These are phyloP conservation scores for Diaporthe capsici DNA, from an alignment of 2,329 filamentous ascomycete species.

Conservation along the genomic window DNA sequence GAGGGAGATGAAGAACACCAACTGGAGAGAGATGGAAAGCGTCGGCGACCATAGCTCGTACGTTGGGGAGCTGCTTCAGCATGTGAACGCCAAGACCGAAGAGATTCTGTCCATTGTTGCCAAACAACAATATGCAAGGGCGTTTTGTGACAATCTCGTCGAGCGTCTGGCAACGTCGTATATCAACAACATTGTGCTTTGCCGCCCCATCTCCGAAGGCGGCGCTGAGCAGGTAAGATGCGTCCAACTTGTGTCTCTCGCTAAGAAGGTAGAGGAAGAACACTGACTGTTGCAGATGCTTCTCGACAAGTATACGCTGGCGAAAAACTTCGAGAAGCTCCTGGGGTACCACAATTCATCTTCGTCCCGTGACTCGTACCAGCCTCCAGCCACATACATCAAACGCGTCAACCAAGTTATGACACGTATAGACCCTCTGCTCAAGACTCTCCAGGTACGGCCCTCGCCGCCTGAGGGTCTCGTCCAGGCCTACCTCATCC, in stretches of 20 bases:
- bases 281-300: slow-evolving; percentile 77
- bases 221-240: slow-evolving; percentile 85
- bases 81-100: slow-evolving; percentile 78
- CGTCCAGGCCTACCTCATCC: slow-evolving; percentile 97
- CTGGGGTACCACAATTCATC: slow-evolving; percentile 72
- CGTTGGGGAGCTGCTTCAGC: slow-evolving; percentile 83
- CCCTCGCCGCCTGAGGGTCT: slow-evolving; percentile 92
- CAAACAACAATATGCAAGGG: slow-evolving; percentile 94
- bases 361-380: slow-evolving; percentile 53
- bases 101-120: slow-evolving; percentile 84
- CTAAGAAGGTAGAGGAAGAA: background rate
- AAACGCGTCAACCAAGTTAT: slow-evolving; percentile 90
- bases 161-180: slow-evolving; percentile 87
- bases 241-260: background rate
- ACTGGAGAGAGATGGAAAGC: slow-evolving; percentile 93
- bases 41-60: slow-evolving; percentile 96
- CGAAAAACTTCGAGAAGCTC: slow-evolving; percentile 81
- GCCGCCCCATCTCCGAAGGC: slow-evolving; percentile 91
- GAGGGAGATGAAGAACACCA: slow-evolving; percentile 97
- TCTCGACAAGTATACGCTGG: slow-evolving; percentile 92
- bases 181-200: slow-evolving; percentile 87
- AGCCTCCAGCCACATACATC: slow-evolving; percentile 74
- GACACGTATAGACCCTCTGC: slow-evolving; percentile 88
- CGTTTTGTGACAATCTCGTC: slow-evolving; percentile 96
- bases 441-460: slow-evolving; percentile 97